Percentiles rank a stretch among this genome's conserved stretches.
Conservation (phyloP, 2,329 filamentous ascomycete genomes). For the Didymella glomerata region DNA sequence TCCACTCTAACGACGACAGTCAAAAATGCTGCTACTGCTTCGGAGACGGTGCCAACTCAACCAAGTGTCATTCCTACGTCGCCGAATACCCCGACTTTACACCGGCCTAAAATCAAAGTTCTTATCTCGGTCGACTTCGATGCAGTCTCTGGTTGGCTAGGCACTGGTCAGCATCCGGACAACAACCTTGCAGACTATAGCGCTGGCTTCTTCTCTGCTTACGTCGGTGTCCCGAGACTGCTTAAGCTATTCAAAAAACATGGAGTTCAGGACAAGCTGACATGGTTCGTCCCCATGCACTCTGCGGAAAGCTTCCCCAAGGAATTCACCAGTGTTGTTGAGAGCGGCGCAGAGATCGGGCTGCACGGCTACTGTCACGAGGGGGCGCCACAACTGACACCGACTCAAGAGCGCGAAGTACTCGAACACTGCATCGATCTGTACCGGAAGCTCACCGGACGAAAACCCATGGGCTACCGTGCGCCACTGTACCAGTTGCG, state of each 20-base stretch:
- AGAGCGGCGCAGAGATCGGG: conserved; percentile 63
- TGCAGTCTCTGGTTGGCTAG: conserved; percentile 67
- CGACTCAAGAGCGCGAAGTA: conserved; percentile 60
- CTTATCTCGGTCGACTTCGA: conserved; percentile 62
- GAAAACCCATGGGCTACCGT: conserved; percentile 59
- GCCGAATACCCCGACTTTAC: background rate
- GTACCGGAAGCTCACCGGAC: conserved; percentile 55
- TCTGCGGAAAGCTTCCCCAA: conserved; percentile 65
- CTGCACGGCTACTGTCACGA: conserved; percentile 62
- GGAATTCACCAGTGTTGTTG: conserved; percentile 60
- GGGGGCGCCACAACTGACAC: conserved; percentile 57
- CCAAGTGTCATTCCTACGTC: background rate
- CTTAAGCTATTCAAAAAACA: conserved; percentile 63
- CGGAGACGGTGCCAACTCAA: too few relatives aligned
- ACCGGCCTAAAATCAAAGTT: conserved; percentile 50
- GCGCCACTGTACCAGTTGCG: conserved; percentile 62
- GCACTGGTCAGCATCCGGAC: conserved; percentile 62
- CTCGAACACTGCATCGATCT: conserved; percentile 59
- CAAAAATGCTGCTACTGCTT: too few relatives aligned
- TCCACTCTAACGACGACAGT: background rate
- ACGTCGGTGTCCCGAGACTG: conserved; percentile 65
- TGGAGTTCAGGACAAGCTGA: conserved; percentile 61
- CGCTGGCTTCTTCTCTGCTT: conserved; percentile 63
- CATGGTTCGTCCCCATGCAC: conserved; percentile 69
- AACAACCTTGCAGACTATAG: conserved; percentile 66